A percentile compares a stretch with the other conserved stretches of the same genome.
Conservation (phyloP, 1,284 basidiomycete species). For the Naganishia sp. region DNA sequence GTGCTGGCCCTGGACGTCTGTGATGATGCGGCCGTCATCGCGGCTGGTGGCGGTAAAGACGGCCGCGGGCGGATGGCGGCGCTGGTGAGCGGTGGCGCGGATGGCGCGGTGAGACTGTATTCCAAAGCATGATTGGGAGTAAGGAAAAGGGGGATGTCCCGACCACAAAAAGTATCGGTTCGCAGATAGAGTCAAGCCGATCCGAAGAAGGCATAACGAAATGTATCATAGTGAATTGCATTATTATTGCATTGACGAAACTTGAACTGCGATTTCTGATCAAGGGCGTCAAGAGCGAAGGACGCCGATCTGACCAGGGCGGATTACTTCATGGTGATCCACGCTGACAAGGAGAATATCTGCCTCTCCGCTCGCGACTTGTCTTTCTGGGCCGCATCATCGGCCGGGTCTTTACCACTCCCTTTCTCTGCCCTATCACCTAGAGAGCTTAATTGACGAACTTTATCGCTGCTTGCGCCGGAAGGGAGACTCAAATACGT, state of each 20-base stretch:
- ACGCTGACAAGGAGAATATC: too few species aligned
- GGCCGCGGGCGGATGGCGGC: slow-evolving; percentile 17
- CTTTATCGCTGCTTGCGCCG: too few species aligned
- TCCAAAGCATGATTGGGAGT: slow-evolving; percentile 18
- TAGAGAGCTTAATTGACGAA: too few species aligned
- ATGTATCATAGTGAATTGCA: slow-evolving; percentile 6
- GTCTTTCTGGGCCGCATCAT: too few species aligned
- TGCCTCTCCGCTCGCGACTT: too few species aligned
- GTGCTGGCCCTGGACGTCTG: slow-evolving; percentile 78
- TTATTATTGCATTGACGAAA: slow-evolving; percentile 6
- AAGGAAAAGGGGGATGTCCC: not conserved
- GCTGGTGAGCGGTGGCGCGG: slow-evolving; percentile 34
- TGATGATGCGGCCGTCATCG: slow-evolving; percentile 18
- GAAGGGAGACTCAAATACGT: too few species aligned
- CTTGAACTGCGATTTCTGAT: not conserved
- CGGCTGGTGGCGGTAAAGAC: slow-evolving; percentile 9
- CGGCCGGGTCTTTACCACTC: too few species aligned
- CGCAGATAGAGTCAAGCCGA: not conserved
- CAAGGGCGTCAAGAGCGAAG: too few species aligned
- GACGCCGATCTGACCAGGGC: too few species aligned
- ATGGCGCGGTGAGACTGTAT: slow-evolving; percentile 35
- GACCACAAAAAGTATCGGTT: not conserved
- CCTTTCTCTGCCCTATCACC: too few species aligned
- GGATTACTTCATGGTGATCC: too few species aligned
- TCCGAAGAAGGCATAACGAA: not conserved